Evolutionary conservation across 2,329 filamentous ascomycete genomes (phyloP), one percentile per base, ranked within the genome.

Genomic region (Apiospora arundinis): DNA sequence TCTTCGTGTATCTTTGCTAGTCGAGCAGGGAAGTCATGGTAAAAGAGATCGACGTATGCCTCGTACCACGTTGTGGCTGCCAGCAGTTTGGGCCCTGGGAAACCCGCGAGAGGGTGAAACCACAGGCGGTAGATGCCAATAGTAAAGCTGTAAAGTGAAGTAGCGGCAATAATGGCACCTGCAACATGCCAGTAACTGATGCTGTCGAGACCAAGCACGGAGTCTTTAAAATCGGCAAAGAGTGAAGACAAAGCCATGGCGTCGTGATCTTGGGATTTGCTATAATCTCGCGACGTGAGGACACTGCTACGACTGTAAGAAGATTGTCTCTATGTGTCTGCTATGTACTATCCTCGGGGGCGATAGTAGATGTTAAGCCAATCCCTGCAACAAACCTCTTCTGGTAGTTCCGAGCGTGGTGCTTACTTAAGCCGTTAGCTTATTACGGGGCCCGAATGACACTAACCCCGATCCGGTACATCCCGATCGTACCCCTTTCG

Each of bases 41-140:
- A 40, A 23, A 68, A 68, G 45, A 73, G 67, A 60, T 73, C 72
- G 25, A 72, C 67, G 8, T 28, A 69, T 2, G 71, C 67, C 42
- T 73, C 72, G 11, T 42, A 42, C 40, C 40, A 42, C 5, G 40
- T 42, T 46, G 71, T 71, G 9, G 71, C 72, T n/a, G 72, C 72
- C 16, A 71, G 28, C 4, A 72, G 32, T 32, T 72, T 72, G n/a
- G 72, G 72, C 2, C 72, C 72, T 4, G 72, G 72, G 66, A 74
- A 74, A 21, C 32, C 60, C n/a, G 71, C 70, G 16, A 74, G 70
- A 42, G 72, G 72, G 21, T 71, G 70, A 18, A 72, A 71, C 40
- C 21, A 73, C 3, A 74, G 65, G 46, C 71, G 71, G 49, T 73
- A 70, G 44, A 63, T 52, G 23, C 70, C 71, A 7, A 73, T 32